Evolutionary conservation across 148 eudicot genomes (phyloP).

Genomic region (Chenopodium suecicum): DNA sequence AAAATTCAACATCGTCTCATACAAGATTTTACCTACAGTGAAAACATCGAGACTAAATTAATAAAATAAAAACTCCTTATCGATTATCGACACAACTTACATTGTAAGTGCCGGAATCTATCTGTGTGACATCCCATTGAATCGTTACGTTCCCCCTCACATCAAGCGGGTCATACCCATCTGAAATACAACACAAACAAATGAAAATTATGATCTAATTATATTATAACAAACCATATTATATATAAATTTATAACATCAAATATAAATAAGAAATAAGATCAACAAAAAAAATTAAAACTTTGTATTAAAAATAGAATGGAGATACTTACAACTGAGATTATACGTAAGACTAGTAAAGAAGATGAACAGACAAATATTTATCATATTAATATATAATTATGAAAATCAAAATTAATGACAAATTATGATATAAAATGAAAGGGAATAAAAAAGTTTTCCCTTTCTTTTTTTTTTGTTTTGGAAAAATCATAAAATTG

Average conservation of each 20-base stretch:
- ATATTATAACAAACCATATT: no score
- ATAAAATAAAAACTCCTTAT: background rate
- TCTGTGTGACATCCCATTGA: slow-evolving; percentile 70
- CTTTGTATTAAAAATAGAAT: background rate
- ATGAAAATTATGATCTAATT: background rate
- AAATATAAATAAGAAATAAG: background rate
- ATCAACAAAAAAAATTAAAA: background rate
- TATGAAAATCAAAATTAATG: background rate
- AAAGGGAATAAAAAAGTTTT: background rate
- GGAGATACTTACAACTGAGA: slow-evolving; percentile 12
- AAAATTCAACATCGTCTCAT: background rate
- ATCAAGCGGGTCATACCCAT: slow-evolving; percentile 81
- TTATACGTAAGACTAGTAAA: slow-evolving; percentile 11
- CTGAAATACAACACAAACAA: slow-evolving; percentile 35
- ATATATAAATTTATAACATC: background rate
- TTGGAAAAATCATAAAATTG: background rate
- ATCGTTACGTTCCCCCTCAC: slow-evolving; percentile 71
- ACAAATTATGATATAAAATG: background rate
- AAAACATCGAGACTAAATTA: background rate
- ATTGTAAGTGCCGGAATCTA: slow-evolving; percentile 31
- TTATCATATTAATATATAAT: background rate
- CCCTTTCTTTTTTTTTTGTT: background rate
- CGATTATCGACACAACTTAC: slow-evolving; percentile 30
- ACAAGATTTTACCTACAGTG: background rate
- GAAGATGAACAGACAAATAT: slow-evolving; percentile 20